Base-by-base conservation (phyloP, 805 yeast species). In the Komagataella kurtzmanii region DNA sequence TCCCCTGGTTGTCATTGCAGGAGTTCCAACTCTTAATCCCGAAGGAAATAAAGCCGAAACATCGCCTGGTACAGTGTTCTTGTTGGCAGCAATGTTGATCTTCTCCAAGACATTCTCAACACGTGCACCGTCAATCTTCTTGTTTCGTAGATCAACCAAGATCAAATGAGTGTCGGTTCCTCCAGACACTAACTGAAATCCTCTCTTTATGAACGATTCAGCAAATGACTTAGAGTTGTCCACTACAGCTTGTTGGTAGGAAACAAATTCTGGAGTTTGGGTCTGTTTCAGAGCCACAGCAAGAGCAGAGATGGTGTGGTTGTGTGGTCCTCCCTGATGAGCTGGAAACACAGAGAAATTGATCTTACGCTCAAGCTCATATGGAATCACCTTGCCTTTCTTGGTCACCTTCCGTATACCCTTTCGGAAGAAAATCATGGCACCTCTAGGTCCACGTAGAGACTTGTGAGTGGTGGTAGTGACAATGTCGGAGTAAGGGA, bases 291-390 rank as follows among this genome's bases (percentile, higher is more conserved):
- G 78, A 44, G 98, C 98, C 53, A 89, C 91, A 36, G 98, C 95
- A 60, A 91, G 76, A 18, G 98, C 98, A 57, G 96, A 81, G 64
- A 91, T 91, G 61, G 98, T 91, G 72, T 91, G 97, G 75, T 91
- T 91, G 71, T 91, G 98, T 59, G 99, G 99, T 65, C 99, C 99
- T 75, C 99, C 99, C 76, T 91, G 99, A 70, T 91, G 98, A 57
- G 95, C 98, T 60, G 99, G 99, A 87, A 91, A 91, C 52, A 91
- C 98, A 36, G 97, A 88, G 66, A 91, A 91, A 78, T 91, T 91
- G 71, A 91, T 89, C 66, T 81, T 85, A 65, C 81, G 80, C 71
- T 91, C 98, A 64, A 91, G 79, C 62, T 91, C 97, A 67, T 88
- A 90, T 50, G 76, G 72, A 52, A 85, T 74, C 70, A 88, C 90